Evolutionary conservation across 2,329 filamentous ascomycete genomes (phyloP), one percentile per base, ranked within the genome.

Genomic region (Fusarium sublunatum): DNA sequence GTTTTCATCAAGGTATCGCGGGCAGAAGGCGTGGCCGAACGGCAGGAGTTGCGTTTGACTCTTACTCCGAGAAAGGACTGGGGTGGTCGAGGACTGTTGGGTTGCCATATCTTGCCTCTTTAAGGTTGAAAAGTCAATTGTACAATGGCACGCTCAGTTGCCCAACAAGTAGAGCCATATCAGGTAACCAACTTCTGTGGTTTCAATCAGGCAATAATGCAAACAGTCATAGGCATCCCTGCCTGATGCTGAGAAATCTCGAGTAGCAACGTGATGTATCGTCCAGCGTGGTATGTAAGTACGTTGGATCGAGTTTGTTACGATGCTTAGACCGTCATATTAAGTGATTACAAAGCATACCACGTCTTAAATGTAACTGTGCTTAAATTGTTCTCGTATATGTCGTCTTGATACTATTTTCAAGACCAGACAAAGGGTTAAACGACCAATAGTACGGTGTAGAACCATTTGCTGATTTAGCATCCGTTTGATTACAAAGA

Each of bases 41-140:
- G 75, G 52, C 80, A 83, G 70, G 85, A 92, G 65, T 75, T 95
- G 55, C 83, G 88, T 54, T 77, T 97, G 70, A 88, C 86, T 64
- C 78, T 99, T 64, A 91, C 83, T 43, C 94, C 94, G 49, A 85
- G 87, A 69, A 86, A 87, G 40, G 83, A 93, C 73, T 99, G 95
- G 94, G 94, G 94, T 67, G 95, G 95, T 28, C 84, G 92, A 75
- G 95, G 94, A 11, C 80, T 96, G 75, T 79, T 99, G 70, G 94
- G 94, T 51, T 99, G 94, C 75, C 93, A 97, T 79, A 86, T 98
- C 64, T 78, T 97, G 66, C 92, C 92, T 25, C 68, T 96, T 53
- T 96, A 80, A 50, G 19, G 15, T 29, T 38, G 48, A 24, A 32
- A 13, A 43, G n/a, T 28, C 25, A n/a, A 43, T 55, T 39, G 44